Percentiles rank a stretch among this genome's conserved stretches.
phyloP scores from a whole-genome alignment of 768 basidiomycete genomes.

The Agaricus subrufescens region DNA sequence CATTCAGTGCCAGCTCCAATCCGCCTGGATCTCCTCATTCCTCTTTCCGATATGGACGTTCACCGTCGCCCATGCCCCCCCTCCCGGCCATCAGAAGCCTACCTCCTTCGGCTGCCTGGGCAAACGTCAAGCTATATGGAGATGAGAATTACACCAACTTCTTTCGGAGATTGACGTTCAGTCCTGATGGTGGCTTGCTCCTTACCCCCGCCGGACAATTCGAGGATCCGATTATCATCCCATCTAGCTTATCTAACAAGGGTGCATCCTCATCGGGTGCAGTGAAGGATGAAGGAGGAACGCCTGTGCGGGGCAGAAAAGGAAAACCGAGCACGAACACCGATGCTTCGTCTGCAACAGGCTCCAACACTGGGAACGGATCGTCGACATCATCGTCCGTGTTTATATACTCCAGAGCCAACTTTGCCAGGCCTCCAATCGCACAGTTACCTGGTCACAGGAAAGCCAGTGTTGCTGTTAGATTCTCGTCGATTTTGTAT shows the following conservation, averaged over 20 bases:
- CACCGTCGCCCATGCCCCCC: slow-evolving; percentile 87
- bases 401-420: slow-evolving; percentile 94
- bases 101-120: slow-evolving; percentile 51
- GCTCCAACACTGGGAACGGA: slow-evolving; percentile 27
- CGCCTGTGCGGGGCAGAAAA: slow-evolving; percentile 56
- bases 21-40: slow-evolving; percentile 72
- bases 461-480: slow-evolving; percentile 90
- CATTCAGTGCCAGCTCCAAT: slow-evolving; percentile 72
- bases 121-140: slow-evolving; percentile 80
- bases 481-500: slow-evolving; percentile 90
- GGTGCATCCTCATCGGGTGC: neutral
- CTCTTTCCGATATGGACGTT: slow-evolving; percentile 66
- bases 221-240: slow-evolving; percentile 76
- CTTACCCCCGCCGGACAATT: slow-evolving; percentile 97
- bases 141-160: slow-evolving; percentile 96
- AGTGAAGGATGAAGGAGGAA: slow-evolving; percentile 30
- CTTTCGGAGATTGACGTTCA: slow-evolving; percentile 91
- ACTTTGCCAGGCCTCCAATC: slow-evolving; percentile 88
- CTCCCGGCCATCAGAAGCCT: slow-evolving; percentile 88
- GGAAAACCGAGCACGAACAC: slow-evolving; percentile 16
- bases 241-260: slow-evolving; percentile 18
- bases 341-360: slow-evolving; percentile 16
- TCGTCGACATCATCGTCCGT: slow-evolving; percentile 59
- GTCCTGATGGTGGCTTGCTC: slow-evolving; percentile 89
- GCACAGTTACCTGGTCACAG: slow-evolving; percentile 96